A percentile compares a stretch with the other conserved stretches of the same genome.
Conservation (phyloP, 1,284 basidiomycete genomes). For the Porogramme epimiltina region DNA sequence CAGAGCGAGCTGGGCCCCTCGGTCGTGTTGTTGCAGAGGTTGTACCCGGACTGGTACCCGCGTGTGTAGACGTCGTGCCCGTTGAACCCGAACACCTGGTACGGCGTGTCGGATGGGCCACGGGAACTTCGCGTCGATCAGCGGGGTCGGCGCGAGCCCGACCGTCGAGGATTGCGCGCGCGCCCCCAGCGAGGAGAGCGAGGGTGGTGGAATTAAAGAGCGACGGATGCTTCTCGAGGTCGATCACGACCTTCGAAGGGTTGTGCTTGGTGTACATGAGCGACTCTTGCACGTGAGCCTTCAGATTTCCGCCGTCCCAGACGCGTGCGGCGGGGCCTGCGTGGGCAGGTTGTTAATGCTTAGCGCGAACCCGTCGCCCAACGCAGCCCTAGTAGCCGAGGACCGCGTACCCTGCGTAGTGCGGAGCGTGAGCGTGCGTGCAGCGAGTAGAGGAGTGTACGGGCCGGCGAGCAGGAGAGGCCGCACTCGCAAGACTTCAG, state of each 20-base stretch:
- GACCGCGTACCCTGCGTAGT: constrained; percentile 52
- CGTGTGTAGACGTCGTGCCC: constrained; percentile 31
- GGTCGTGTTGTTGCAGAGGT: constrained; percentile 71
- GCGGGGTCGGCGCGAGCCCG: constrained; percentile 38
- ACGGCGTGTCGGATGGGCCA: background rate
- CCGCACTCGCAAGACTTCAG: too few species aligned
- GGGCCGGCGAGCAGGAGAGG: too few species aligned
- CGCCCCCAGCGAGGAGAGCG: constrained; percentile 37
- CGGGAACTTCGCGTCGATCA: background rate
- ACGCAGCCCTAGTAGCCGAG: constrained; percentile 63
- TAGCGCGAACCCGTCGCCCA: constrained; percentile 59
- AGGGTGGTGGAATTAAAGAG: constrained; percentile 50
- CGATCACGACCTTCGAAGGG: too few species aligned
- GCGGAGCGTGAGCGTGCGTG: background rate
- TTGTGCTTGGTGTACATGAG: too few species aligned
- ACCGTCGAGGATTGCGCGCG: constrained; percentile 34
- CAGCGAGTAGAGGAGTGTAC: background rate
- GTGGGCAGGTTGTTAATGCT: constrained; percentile 51
- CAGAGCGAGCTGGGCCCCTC: constrained; percentile 61
- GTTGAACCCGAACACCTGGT: background rate
- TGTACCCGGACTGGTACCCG: constrained; percentile 64
- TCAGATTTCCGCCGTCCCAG: too few species aligned
- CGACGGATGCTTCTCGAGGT: constrained; percentile 40
- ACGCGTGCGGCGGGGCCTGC: background rate
- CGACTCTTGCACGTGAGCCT: too few species aligned